These are phyloP conservation scores for Vaccinium corymbosum DNA, from an alignment of 148 eudicot genomes.

Conservation along the genomic window DNA sequence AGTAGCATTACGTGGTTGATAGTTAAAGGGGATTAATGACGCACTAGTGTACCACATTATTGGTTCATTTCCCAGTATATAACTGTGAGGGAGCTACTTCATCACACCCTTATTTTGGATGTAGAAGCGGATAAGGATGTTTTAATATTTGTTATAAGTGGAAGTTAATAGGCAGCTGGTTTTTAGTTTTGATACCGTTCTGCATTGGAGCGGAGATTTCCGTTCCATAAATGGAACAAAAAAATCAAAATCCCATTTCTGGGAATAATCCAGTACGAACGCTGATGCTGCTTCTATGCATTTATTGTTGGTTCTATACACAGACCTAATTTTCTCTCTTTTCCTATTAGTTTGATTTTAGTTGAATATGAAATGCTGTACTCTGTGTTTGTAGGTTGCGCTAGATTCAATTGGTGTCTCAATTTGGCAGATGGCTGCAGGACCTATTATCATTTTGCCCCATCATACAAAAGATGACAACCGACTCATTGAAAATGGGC, in stretches of 20 bases:
- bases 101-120: not conserved
- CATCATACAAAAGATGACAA: conserved; percentile 19
- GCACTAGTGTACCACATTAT: not conserved
- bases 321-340: not conserved
- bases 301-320: conserved; percentile 5
- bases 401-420: conserved; percentile 73
- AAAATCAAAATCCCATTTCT: not conserved
- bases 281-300: not conserved
- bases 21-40: not conserved
- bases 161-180: not conserved
- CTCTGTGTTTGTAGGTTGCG: conserved; percentile 46
- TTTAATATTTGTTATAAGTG: not conserved
- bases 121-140: not conserved
- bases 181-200: not conserved
- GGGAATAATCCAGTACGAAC: not conserved
- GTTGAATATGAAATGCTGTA: not conserved
- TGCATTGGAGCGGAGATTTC: not conserved
- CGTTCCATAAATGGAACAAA: not conserved
- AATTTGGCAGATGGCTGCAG: conserved; percentile 87
- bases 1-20: not conserved
- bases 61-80: not conserved
- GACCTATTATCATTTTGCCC: conserved; percentile 25
- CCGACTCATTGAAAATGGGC: conserved; percentile 41
- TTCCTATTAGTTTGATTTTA: not conserved
- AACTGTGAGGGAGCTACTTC: not conserved